Base-by-base conservation (phyloP, 1,284 basidiomycete species). In the Pseudozyma tsukubaensis region DNA sequence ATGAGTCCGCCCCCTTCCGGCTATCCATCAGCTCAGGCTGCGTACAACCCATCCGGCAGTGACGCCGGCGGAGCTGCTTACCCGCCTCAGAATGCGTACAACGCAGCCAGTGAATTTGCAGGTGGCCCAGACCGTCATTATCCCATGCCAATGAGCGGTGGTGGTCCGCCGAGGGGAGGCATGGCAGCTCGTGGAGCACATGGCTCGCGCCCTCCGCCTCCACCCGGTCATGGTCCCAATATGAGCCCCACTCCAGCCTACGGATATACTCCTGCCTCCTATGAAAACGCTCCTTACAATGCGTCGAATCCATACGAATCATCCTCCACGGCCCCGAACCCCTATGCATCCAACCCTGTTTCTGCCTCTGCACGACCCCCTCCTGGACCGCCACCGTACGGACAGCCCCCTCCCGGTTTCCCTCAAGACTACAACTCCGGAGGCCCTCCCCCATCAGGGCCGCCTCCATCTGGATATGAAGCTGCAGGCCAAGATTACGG, bases 121-220 rank as follows among this genome's bases (percentile, higher is more conserved):
- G 72, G 66, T 37, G 67, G 72, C 24, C 59, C 62, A 29, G 66
- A 67, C 37, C 66, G 61, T 42, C 71, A 61, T 36, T 73, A 72
- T 35, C 47, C 32, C 29, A 55, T 64, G 49, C 59, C 70, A 13
- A 59, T 62, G 66, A 55, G 59, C 36, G 55, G 50, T 58, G 56
- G 43, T 39, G 55, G 53, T 44, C 59, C 66, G n/a, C 66, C 37
- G 10, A 59, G 64, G 35, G 70, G 70, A 13, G 63, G 60, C 29
- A 64, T 72, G 70, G 58, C 60, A 18, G 53, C 56, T 18, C 60
- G 64, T 21, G 64, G 64, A 21, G 70, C 57, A 34, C 59, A 57
- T 19, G 52, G 34, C 21, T 21, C 60, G 32, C 55, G 51, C 21
- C 59, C 66, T 40, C 66, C 57, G 9, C 61, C 54, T n/a, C 63